These are phyloP conservation scores for Epithele typhae DNA, from an alignment of 768 basidiomycete genomes.

Conservation along the genomic window DNA sequence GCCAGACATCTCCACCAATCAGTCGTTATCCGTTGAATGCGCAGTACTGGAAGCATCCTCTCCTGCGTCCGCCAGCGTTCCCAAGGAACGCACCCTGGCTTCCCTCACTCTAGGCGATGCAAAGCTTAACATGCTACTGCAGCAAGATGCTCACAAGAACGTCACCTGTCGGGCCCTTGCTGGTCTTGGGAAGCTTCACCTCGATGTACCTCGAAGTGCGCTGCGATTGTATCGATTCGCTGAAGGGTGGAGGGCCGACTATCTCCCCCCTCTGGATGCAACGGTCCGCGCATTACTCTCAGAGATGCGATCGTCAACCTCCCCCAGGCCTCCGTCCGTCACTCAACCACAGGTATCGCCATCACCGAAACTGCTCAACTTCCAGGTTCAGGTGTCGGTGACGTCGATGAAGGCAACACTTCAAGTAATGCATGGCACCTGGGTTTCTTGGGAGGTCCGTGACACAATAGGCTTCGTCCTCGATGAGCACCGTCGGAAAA, in stretches of 20 bases:
- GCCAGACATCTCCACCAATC: conserved; percentile 40
- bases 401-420: conserved; percentile 53
- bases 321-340: conserved; percentile 31
- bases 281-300: conserved; percentile 60
- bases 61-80: conserved; percentile 37
- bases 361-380: conserved; percentile 16
- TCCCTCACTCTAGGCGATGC: conserved; percentile 47
- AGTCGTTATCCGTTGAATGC: conserved; percentile 44
- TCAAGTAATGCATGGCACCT: conserved; percentile 86
- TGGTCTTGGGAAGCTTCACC: conserved; percentile 39
- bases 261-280: conserved; percentile 68
- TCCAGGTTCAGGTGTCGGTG: conserved; percentile 53
- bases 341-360: conserved; percentile 1
- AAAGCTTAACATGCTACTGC: conserved; percentile 41
- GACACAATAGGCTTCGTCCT: conserved; percentile 42
- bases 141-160: conserved; percentile 40
- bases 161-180: conserved; percentile 40
- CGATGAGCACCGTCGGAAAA: conserved; percentile 23
- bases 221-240: conserved; percentile 73
- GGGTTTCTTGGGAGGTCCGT: conserved; percentile 72
- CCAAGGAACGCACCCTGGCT: conserved; percentile 45
- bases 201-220: conserved; percentile 77
- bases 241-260: conserved; percentile 81
- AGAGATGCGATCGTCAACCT: conserved; percentile 45
- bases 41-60: conserved; percentile 59